phyloP scores from a whole-genome alignment of 2,329 filamentous ascomycete species.

The Phoma herbarum region DNA sequence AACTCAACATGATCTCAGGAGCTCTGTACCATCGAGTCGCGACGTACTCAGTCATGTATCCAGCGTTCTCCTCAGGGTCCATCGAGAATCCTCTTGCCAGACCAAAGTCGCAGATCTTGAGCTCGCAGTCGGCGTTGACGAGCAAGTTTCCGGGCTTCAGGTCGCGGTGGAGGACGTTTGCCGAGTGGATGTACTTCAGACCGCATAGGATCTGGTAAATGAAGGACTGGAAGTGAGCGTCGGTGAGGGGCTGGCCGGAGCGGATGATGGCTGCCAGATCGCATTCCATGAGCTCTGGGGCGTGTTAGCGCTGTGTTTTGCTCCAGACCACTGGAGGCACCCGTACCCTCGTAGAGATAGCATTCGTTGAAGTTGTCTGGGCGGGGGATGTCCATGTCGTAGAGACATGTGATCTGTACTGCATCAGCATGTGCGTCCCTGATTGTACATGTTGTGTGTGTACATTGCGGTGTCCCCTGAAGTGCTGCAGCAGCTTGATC shows the following conservation, averaged over 20 bases:
- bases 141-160: conserved; percentile 96
- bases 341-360: conserved; percentile 92
- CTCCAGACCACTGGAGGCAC: background rate
- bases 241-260: conserved; percentile 94
- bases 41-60: conserved; percentile 99
- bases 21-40: conserved; percentile 98
- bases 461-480: conserved; percentile 69
- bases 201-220: conserved; percentile 99
- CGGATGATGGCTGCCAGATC: conserved; percentile 97
- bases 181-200: conserved; percentile 98
- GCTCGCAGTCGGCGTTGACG: conserved; percentile 98
- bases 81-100: conserved; percentile 95
- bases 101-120: conserved; percentile 99
- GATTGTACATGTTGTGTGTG: conserved; percentile 7
- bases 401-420: conserved; percentile 91
- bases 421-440: conserved; percentile 48
- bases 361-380: conserved; percentile 99
- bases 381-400: conserved; percentile 98
- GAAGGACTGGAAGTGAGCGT: conserved; percentile 99
- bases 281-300: conserved; percentile 95
- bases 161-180: conserved; percentile 96
- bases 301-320: conserved; percentile 31
- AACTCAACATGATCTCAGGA: conserved; percentile 99
- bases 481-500: conserved; percentile 98
- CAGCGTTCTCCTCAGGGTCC: conserved; percentile 96